phyloP scores from a whole-genome alignment of 1,284 basidiomycete genomes.

The Cutaneotrichosporon cyanovorans region DNA sequence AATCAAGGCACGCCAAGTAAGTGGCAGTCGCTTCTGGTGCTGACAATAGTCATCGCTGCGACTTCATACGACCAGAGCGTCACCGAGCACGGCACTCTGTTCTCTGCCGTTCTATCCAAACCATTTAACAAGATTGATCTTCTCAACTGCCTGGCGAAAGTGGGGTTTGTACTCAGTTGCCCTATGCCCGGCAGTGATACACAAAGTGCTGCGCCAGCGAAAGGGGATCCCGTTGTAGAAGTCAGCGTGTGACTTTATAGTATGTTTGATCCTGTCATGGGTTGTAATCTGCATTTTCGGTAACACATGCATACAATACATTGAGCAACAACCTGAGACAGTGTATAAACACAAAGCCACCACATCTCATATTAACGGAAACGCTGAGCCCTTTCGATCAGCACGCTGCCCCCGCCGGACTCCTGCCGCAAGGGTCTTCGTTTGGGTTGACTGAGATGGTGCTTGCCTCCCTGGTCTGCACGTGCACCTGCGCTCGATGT shows the following conservation, averaged over 20 bases:
- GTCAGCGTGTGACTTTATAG: neutral
- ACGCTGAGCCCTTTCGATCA: neutral
- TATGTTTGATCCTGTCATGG: neutral
- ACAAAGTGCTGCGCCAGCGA: neutral
- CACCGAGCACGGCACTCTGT: conserved; percentile 73
- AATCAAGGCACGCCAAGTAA: conserved; percentile 45
- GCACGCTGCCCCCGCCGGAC: neutral
- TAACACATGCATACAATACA: too few relatives aligned
- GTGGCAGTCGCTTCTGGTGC: conserved; percentile 7
- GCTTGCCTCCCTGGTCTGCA: too few relatives aligned
- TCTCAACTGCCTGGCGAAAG: conserved; percentile 63
- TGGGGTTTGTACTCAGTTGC: conserved; percentile 58
- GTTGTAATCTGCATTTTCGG: neutral
- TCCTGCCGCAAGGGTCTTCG: too few relatives aligned
- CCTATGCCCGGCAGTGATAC: neutral
- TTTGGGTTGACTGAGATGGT: too few relatives aligned
- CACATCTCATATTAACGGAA: too few relatives aligned
- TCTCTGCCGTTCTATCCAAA: conserved; percentile 77
- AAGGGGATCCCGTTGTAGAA: neutral
- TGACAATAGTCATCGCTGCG: conserved; percentile 51
- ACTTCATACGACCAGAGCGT: conserved; percentile 51
- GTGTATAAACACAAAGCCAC: too few relatives aligned
- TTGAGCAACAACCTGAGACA: too few relatives aligned
- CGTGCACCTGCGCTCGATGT: neutral
- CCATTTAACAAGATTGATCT: conserved; percentile 80